Percentiles rank a stretch among this genome's conserved stretches.
phyloP scores from a whole-genome alignment of 495 filamentous ascomycete species.

The Aspergillus carlsbadensis region DNA sequence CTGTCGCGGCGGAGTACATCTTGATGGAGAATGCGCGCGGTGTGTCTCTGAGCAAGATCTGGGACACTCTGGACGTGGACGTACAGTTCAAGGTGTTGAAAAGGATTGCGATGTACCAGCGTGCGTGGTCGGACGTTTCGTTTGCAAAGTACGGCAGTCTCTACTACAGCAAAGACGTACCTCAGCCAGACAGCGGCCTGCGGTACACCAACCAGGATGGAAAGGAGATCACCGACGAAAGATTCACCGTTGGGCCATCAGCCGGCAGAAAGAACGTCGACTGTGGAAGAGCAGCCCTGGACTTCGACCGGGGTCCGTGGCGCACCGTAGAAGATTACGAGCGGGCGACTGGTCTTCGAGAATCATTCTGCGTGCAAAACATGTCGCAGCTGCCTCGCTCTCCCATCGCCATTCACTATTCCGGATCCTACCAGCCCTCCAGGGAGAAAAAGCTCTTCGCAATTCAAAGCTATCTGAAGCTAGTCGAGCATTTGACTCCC shows the following conservation, averaged over 20 bases:
- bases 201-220: no score
- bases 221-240: no score
- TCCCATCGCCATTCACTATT: conserved; percentile 27
- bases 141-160: conserved; percentile 30
- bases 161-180: conserved; percentile 16
- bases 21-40: conserved; percentile 34
- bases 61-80: no score
- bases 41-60: conserved; percentile 23
- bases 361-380: conserved; percentile 26
- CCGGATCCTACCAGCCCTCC: conserved; percentile 28
- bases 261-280: conserved; percentile 27
- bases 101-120: conserved; percentile 27
- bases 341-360: conserved; percentile 25
- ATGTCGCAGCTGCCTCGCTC: conserved; percentile 24
- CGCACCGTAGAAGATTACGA: conserved; percentile 25
- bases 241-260: conserved; percentile 30
- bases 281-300: conserved; percentile 22
- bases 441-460: conserved; percentile 26
- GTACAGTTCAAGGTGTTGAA: conserved; percentile 13
- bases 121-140: conserved; percentile 23
- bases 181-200: no score
- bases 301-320: conserved; percentile 32
- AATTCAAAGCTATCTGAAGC: conserved; percentile 26
- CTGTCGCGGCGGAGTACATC: conserved; percentile 39
- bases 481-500: conserved; percentile 27